Evolutionary conservation across 2,329 filamentous ascomycete genomes (phyloP).

Genomic region (Dactylellina sp.): DNA sequence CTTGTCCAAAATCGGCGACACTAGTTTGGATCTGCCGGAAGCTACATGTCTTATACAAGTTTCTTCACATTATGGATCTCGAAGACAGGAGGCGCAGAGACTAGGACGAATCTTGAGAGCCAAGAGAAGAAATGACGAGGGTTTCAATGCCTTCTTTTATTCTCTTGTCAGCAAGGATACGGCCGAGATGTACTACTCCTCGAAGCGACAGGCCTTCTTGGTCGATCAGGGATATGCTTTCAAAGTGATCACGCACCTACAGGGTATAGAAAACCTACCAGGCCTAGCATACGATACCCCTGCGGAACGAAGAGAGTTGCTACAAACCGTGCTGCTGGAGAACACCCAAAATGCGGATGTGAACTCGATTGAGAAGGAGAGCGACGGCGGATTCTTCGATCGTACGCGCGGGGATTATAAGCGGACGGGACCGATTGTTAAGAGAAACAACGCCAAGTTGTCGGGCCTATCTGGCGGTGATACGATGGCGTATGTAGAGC

Average conservation of each 20-base stretch:
- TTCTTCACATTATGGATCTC: slow-evolving; percentile 95
- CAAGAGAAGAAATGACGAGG: slow-evolving; percentile 95
- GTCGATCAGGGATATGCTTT: slow-evolving; percentile 99
- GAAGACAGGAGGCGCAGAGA: slow-evolving; percentile 94
- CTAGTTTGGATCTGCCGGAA: slow-evolving; percentile 95
- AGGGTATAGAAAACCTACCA: slow-evolving; percentile 86
- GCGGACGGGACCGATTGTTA: slow-evolving; percentile 63
- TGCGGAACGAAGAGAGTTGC: slow-evolving; percentile 82
- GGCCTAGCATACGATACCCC: slow-evolving; percentile 83
- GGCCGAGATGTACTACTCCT: slow-evolving; percentile 97
- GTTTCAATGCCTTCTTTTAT: slow-evolving; percentile 99
- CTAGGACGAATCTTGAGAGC: slow-evolving; percentile 92
- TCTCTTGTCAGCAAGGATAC: slow-evolving; percentile 97
- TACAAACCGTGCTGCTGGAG: slow-evolving; percentile 83
- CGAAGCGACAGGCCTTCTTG: slow-evolving; percentile 94
- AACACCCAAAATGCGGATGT: slow-evolving; percentile 77
- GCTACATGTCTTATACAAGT: slow-evolving; percentile 98
- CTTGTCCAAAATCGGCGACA: slow-evolving; percentile 96
- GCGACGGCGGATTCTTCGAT: slow-evolving; percentile 71
- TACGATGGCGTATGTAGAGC: slow-evolving; percentile 95
- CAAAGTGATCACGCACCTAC: slow-evolving; percentile 96
- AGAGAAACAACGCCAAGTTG: slow-evolving; percentile 82
- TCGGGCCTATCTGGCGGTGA: slow-evolving; percentile 89
- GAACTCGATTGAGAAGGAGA: slow-evolving; percentile 77
- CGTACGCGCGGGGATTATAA: slow-evolving; percentile 68